Evolutionary conservation across 2,329 filamentous ascomycete genomes (phyloP).

Genomic region (Balansia obtecta): DNA sequence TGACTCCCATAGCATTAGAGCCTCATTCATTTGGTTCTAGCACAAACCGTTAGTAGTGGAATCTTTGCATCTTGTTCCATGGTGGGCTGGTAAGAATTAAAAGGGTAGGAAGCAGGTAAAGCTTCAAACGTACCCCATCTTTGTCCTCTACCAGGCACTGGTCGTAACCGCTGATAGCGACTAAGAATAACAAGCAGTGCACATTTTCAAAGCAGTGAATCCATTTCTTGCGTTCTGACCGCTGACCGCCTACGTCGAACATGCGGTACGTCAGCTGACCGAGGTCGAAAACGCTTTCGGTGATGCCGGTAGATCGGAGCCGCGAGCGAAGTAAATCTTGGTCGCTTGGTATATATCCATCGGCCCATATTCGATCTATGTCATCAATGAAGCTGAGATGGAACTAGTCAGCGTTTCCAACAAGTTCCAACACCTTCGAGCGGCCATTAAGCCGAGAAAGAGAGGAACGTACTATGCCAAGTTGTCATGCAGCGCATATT

Average conservation of each 20-base stretch:
- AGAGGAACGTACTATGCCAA: constrained; percentile 65
- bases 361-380: constrained; percentile 61
- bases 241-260: constrained; percentile 94
- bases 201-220: constrained; percentile 97
- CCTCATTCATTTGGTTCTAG: constrained; percentile 86
- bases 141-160: constrained; percentile 94
- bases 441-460: background rate
- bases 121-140: constrained; percentile 58
- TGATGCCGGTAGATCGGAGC: constrained; percentile 97
- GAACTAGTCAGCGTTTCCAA: constrained; percentile 1
- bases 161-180: constrained; percentile 92
- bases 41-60: constrained; percentile 8
- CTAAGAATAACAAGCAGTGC: constrained; percentile 82
- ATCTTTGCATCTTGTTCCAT: background rate
- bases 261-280: constrained; percentile 90
- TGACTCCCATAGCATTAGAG: constrained; percentile 76
- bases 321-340: constrained; percentile 90
- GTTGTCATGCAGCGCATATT: constrained; percentile 94
- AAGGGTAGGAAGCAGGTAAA: background rate
- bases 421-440: background rate
- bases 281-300: constrained; percentile 91
- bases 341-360: constrained; percentile 77
- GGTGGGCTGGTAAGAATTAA: background rate
- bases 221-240: constrained; percentile 98
- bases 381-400: constrained; percentile 65